phyloP scores from a whole-genome alignment of 306 rosid species.

The Fragaria ananassa region DNA sequence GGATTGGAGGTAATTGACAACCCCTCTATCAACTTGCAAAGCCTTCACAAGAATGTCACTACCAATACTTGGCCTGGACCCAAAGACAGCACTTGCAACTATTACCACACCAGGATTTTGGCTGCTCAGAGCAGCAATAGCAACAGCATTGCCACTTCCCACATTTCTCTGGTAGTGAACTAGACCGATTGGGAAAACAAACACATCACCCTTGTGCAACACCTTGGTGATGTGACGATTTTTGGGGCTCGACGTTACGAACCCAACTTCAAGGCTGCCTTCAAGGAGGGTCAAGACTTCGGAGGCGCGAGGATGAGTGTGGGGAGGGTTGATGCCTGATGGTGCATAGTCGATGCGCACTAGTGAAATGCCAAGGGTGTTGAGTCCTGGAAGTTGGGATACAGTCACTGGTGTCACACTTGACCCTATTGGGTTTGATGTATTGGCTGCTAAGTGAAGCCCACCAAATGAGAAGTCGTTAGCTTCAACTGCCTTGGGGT shows the following conservation, averaged over 20 bases:
- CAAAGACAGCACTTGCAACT: constrained; percentile 31
- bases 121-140: constrained; percentile 37
- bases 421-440: constrained; percentile 27
- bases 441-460: constrained; percentile 27
- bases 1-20: constrained; percentile 29
- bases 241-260: constrained; percentile 30
- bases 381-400: constrained; percentile 31
- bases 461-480: constrained; percentile 28
- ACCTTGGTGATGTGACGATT: constrained; percentile 33
- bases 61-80: constrained; percentile 25
- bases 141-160: constrained; percentile 26
- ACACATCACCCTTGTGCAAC: constrained; percentile 38
- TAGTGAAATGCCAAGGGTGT: constrained; percentile 38
- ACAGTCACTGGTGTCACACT: constrained; percentile 27
- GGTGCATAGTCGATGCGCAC: constrained; percentile 33
- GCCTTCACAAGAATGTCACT: constrained; percentile 29
- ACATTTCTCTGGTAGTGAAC: constrained; percentile 39
- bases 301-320: constrained; percentile 45
- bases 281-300: constrained; percentile 35
- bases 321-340: constrained; percentile 38
- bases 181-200: constrained; percentile 36
- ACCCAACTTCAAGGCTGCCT: constrained; percentile 39
- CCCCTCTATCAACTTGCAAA: constrained; percentile 31
- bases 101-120: constrained; percentile 39
- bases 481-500: constrained; percentile 20